Conservation (phyloP, 2,329 filamentous ascomycete species). For the Penicillium sp. region DNA sequence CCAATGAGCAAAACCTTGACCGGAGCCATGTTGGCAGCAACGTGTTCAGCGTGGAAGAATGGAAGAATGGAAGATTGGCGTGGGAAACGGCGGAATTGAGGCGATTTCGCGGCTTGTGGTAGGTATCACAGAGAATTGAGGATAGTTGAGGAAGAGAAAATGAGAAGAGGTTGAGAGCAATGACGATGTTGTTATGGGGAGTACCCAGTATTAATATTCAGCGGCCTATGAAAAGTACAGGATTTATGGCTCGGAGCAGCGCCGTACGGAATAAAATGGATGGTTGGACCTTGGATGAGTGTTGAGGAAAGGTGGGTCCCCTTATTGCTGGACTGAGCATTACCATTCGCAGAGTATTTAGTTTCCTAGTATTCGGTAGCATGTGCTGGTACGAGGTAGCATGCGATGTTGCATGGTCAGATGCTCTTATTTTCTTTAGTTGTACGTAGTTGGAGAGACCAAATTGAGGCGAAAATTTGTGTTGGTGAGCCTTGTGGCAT, state of each 20-base stretch:
- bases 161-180: background rate
- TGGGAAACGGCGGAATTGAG: background rate
- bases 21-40: conserved; percentile 5
- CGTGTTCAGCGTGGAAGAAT: background rate
- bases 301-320: background rate
- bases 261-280: background rate
- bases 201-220: background rate
- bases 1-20: conserved; percentile 23
- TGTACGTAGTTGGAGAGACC: too few species aligned
- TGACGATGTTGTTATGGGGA: conserved; percentile 8
- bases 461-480: background rate
- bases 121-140: background rate
- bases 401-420: background rate
- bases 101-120: background rate
- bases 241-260: background rate
- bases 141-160: background rate
- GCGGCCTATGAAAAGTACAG: background rate
- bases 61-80: background rate
- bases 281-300: background rate
- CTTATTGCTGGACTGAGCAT: too few species aligned
- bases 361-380: background rate
- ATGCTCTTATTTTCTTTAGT: background rate
- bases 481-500: background rate
- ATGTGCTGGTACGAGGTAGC: background rate
- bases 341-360: too few species aligned